A percentile compares a stretch with the other conserved stretches of the same genome.
Conservation (phyloP, 306 rosid species). For the Dryas alaskensis region DNA sequence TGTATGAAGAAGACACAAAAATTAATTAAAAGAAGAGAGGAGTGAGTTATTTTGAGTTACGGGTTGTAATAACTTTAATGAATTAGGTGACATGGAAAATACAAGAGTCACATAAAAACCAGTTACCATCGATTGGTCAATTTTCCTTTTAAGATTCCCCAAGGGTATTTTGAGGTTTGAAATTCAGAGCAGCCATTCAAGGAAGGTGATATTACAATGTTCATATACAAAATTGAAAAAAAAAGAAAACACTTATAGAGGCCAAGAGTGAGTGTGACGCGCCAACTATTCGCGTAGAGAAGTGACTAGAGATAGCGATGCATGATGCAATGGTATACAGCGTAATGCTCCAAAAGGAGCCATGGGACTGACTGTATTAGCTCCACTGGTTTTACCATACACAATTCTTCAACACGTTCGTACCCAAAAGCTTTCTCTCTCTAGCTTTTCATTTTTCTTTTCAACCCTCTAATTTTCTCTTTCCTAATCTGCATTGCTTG, state of each 20-base stretch:
- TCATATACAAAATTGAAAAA: neutral
- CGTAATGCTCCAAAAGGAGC: neutral
- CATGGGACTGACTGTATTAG: neutral
- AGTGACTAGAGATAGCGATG: neutral
- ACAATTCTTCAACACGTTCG: slow-evolving; percentile 18
- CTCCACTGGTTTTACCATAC: neutral
- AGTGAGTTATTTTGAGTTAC: no score
- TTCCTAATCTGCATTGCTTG: slow-evolving; percentile 72
- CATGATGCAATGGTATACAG: neutral
- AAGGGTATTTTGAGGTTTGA: neutral
- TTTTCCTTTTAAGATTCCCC: neutral
- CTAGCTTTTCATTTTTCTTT: slow-evolving; percentile 17
- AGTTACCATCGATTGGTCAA: no score
- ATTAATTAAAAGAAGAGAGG: no score
- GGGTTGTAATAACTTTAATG: neutral
- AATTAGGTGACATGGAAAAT: neutral
- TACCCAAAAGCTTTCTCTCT: slow-evolving; percentile 3
- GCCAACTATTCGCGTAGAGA: neutral
- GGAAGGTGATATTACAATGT: neutral
- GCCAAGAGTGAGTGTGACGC: neutral
- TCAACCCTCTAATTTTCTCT: slow-evolving; percentile 36
- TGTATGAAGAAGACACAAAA: no score
- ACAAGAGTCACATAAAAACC: neutral
- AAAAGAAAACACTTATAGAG: neutral
- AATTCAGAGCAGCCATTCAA: neutral